These are phyloP conservation scores for Penicillium tannophilum DNA, from an alignment of 495 filamentous ascomycete species.

Conservation along the genomic window DNA sequence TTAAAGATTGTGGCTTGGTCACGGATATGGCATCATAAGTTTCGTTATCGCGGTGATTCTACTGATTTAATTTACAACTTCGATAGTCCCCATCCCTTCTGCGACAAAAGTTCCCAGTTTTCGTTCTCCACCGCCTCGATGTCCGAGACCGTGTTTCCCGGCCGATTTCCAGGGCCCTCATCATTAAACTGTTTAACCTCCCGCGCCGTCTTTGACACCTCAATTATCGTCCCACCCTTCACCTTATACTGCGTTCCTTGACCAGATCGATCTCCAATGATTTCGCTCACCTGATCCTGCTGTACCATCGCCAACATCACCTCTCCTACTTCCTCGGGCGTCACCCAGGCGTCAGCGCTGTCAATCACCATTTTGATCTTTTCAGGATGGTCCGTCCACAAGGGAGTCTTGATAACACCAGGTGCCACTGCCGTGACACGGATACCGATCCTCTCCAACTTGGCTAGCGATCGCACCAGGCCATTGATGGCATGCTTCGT, in stretches of 20 bases:
- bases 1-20: background rate
- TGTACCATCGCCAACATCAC: constrained; percentile 64
- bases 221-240: constrained; percentile 56
- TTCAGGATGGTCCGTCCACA: constrained; percentile 71
- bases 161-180: constrained; percentile 53
- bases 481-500: constrained; percentile 65
- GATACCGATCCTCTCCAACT: constrained; percentile 57
- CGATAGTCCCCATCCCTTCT: constrained; percentile 44
- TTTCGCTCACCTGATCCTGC: constrained; percentile 46
- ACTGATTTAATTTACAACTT: constrained; percentile 21
- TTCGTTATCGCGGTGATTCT: constrained; percentile 7
- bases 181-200: constrained; percentile 57
- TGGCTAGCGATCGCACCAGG: constrained; percentile 55
- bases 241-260: constrained; percentile 36
- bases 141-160: constrained; percentile 52
- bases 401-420: constrained; percentile 65
- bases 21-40: constrained; percentile 13
- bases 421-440: constrained; percentile 68
- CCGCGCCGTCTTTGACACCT: constrained; percentile 59
- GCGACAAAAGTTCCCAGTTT: constrained; percentile 46
- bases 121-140: constrained; percentile 42
- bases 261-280: constrained; percentile 43
- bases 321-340: constrained; percentile 64
- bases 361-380: constrained; percentile 59
- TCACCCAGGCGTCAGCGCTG: constrained; percentile 59